These are phyloP conservation scores for Wickerhamomyces sp. DNA, from an alignment of 1,139 yeast genomes.

Conservation along the genomic window DNA sequence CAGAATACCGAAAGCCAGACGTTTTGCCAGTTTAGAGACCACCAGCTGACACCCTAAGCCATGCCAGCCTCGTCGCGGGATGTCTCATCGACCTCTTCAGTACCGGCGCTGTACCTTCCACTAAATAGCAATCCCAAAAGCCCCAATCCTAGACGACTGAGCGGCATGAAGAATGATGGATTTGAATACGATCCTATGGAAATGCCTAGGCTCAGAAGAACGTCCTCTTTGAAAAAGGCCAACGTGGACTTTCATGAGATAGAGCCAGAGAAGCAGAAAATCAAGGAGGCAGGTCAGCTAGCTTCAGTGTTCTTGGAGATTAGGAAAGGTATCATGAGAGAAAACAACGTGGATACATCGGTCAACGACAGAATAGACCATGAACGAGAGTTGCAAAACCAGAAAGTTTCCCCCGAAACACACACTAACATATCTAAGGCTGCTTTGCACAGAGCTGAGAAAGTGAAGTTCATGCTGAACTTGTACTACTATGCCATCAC, in stretches of 20 bases:
- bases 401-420: slow-evolving; percentile 2
- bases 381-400: slow-evolving; percentile 12
- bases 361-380: slow-evolving; percentile 14
- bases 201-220: no score
- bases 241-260: slow-evolving; percentile 2
- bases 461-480: slow-evolving; percentile 46
- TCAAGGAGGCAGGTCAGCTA: slow-evolving; percentile 39
- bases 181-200: slow-evolving; percentile 23
- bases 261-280: slow-evolving; percentile 5
- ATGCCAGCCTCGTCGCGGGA: no score
- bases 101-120: no score
- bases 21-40: no score
- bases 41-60: no score
- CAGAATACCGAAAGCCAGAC: no score
- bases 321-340: slow-evolving; percentile 35
- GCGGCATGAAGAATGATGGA: no score
- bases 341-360: slow-evolving; percentile 32
- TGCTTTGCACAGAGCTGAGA: slow-evolving; percentile 46
- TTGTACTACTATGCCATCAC: slow-evolving; percentile 46
- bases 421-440: slow-evolving; percentile 28
- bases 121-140: no score
- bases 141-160: no score
- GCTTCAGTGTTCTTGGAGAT: slow-evolving; percentile 40
- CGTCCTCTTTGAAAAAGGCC: no score
- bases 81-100: no score